A percentile compares a stretch with the other conserved stretches of the same genome.
Conservation (phyloP, 1,284 basidiomycete species). For the Ustilago sp. region DNA sequence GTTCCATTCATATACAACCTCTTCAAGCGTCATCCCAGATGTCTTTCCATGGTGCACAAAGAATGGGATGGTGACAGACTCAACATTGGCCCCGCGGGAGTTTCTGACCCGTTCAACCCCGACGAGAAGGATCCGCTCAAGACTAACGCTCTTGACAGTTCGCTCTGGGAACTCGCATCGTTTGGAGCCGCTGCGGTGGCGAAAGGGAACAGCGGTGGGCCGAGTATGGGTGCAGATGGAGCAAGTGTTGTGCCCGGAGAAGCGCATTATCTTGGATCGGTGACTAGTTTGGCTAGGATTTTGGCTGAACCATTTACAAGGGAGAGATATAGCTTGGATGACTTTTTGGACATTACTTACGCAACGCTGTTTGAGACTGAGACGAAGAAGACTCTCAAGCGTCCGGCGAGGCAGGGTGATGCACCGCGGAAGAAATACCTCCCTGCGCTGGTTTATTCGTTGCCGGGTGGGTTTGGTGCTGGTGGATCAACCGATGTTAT, state of each 20-base stretch:
- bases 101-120: slow-evolving; percentile 74
- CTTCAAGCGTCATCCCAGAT: slow-evolving; percentile 88
- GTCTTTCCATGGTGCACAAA: slow-evolving; percentile 91
- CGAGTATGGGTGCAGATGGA: slow-evolving; percentile 22
- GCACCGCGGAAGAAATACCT: not conserved
- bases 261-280: slow-evolving; percentile 84
- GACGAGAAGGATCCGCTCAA: slow-evolving; percentile 80
- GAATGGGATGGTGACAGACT: slow-evolving; percentile 62
- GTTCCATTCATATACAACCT: slow-evolving; percentile 96
- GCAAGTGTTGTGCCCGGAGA: slow-evolving; percentile 62
- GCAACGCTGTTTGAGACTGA: slow-evolving; percentile 92
- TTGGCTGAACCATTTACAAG: slow-evolving; percentile 94
- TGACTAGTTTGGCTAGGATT: slow-evolving; percentile 85
- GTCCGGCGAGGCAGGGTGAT: not conserved
- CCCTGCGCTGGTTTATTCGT: slow-evolving; percentile 35
- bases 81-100: slow-evolving; percentile 56
- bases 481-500: slow-evolving; percentile 31
- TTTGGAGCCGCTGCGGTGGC: slow-evolving; percentile 71
- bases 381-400: slow-evolving; percentile 77
- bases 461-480: slow-evolving; percentile 45
- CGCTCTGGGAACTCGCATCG: slow-evolving; percentile 89
- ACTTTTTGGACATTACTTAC: slow-evolving; percentile 97
- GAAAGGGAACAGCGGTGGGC: slow-evolving; percentile 24
- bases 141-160: slow-evolving; percentile 84
- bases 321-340: slow-evolving; percentile 88